phyloP scores from a whole-genome alignment of 129 eudicot species.

The Smallanthus sonchifolius region DNA sequence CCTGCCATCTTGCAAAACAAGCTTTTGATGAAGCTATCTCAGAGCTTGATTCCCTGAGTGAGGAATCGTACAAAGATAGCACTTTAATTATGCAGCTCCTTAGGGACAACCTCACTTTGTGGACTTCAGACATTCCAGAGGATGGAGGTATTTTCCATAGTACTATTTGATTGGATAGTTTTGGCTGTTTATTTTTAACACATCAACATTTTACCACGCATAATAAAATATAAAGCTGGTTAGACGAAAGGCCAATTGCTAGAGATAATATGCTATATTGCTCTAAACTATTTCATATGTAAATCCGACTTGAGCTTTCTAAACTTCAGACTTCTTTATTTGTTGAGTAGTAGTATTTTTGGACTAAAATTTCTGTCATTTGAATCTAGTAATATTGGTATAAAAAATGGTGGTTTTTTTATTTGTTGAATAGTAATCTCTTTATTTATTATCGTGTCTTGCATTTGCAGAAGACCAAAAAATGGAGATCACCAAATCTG shows the following conservation, averaged over 20 bases:
- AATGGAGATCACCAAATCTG: conserved; percentile 41
- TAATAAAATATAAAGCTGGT: neutral
- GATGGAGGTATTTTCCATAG: conserved; percentile 39
- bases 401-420: no score
- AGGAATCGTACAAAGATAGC: conserved; percentile 57
- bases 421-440: neutral
- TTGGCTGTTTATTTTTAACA: neutral
- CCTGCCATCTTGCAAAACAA: conserved; percentile 53
- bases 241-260: conserved; percentile 1
- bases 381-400: neutral
- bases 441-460: conserved; percentile 5
- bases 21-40: conserved; percentile 61
- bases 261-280: neutral
- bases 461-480: conserved; percentile 43
- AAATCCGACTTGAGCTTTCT: neutral
- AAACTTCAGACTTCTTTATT: neutral
- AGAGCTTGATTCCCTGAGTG: conserved; percentile 51
- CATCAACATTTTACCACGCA: neutral
- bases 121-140: conserved; percentile 55
- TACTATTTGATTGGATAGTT: neutral
- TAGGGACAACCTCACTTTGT: conserved; percentile 52
- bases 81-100: conserved; percentile 51
- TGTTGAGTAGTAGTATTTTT: neutral
- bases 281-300: neutral
- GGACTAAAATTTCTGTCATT: neutral